These are phyloP conservation scores for Catunica adiposa DNA, from an alignment of 2,329 filamentous ascomycete species.

Conservation along the genomic window DNA sequence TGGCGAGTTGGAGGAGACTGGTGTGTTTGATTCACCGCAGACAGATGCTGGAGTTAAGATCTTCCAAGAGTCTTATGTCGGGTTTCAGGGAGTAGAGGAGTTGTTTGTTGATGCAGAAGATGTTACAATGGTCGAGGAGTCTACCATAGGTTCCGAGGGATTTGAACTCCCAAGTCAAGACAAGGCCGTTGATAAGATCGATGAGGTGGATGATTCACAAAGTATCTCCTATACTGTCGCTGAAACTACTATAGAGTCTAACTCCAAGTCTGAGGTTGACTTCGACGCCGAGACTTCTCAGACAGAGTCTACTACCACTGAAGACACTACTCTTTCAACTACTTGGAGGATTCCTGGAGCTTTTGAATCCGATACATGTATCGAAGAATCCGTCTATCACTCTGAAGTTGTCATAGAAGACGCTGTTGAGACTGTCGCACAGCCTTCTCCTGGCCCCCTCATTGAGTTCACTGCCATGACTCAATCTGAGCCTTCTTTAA, in stretches of 20 bases:
- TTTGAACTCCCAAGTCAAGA: no score
- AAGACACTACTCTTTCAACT: not conserved
- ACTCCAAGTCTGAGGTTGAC: not conserved
- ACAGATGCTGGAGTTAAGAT: not conserved
- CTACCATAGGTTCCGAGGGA: not conserved
- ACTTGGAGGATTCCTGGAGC: not conserved
- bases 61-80: not conserved
- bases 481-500: no score
- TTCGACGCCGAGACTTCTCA: not conserved
- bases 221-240: no score
- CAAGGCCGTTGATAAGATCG: no score
- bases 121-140: not conserved
- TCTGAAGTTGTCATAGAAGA: no score
- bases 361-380: not conserved
- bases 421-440: no score
- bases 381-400: no score
- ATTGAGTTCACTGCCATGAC: no score
- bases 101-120: not conserved
- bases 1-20: not conserved
- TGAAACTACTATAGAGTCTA: not conserved
- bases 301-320: not conserved
- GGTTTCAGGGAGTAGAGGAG: not conserved
- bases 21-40: not conserved
- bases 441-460: no score
- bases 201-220: no score